phyloP scores from a whole-genome alignment of 2,329 filamentous ascomycete species.

The Colletotrichum camelliae region DNA sequence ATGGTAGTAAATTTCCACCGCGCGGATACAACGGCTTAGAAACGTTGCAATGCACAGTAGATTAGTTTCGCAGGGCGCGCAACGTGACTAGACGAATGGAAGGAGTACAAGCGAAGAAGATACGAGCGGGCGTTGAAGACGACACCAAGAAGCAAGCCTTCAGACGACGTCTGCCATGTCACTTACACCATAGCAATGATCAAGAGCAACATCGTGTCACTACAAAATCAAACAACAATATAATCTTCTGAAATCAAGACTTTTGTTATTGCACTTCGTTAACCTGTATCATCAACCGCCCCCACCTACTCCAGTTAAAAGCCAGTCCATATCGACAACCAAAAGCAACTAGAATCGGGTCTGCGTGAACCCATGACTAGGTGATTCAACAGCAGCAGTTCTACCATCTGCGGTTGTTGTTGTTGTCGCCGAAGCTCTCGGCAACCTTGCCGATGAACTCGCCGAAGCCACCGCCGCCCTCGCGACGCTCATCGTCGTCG shows the following conservation, averaged over 20 bases:
- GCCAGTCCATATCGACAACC: neutral
- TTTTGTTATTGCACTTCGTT: conserved; percentile 6
- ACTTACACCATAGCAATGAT: neutral
- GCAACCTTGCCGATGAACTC: conserved; percentile 26
- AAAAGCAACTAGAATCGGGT: neutral
- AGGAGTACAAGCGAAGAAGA: neutral
- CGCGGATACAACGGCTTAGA: neutral
- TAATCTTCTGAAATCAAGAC: neutral
- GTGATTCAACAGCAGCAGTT: neutral
- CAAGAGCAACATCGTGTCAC: neutral
- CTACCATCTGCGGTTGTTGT: conserved; percentile 21
- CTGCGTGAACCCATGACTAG: neutral
- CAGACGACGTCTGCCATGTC: neutral
- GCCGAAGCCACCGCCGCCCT: conserved; percentile 23
- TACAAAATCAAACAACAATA: neutral
- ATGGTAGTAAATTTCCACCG: neutral
- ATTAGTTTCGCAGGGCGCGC: neutral
- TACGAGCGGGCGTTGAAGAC: neutral
- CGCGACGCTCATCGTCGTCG: conserved; percentile 5
- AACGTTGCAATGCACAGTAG: neutral
- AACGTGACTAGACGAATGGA: neutral
- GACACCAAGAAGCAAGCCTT: neutral
- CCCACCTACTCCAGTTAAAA: neutral
- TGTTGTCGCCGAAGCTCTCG: conserved; percentile 19
- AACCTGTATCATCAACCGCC: neutral